A percentile compares a stretch with the other conserved stretches of the same genome.
Conservation (phyloP, 306 rosid species). For the Inga laurina region DNA sequence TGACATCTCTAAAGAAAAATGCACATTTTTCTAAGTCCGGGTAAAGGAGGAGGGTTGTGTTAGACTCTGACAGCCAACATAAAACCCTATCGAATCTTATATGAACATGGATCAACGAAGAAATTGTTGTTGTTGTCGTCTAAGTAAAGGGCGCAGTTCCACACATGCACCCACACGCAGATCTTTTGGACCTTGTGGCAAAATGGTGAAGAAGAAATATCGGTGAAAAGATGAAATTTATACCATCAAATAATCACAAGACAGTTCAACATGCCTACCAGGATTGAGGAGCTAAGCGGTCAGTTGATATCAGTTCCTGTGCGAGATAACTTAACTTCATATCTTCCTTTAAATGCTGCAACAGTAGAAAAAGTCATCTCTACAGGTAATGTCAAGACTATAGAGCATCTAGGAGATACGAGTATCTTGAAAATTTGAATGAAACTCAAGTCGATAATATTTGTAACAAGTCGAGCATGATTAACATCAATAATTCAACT, state of each 20-base stretch:
- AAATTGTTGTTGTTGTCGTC: neutral
- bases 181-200: conserved; percentile 2
- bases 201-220: conserved; percentile 9
- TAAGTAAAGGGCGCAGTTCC: neutral
- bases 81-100: no score
- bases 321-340: conserved; percentile 97
- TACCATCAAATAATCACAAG: conserved; percentile 27
- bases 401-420: neutral
- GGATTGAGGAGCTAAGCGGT: conserved; percentile 94
- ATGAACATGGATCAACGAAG: no score
- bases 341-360: conserved; percentile 99
- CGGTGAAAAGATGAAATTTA: neutral
- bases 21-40: neutral
- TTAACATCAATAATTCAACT: neutral
- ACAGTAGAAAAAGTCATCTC: conserved; percentile 18
- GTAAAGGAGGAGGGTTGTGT: no score
- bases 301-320: conserved; percentile 85
- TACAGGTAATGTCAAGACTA: neutral
- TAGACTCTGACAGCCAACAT: no score
- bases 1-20: conserved; percentile 1
- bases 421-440: neutral
- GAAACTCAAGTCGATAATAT: neutral
- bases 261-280: conserved; percentile 73
- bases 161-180: neutral
- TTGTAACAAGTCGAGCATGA: neutral